phyloP scores from a whole-genome alignment of 2,329 filamentous ascomycete species.

The Diaporthe citri region DNA sequence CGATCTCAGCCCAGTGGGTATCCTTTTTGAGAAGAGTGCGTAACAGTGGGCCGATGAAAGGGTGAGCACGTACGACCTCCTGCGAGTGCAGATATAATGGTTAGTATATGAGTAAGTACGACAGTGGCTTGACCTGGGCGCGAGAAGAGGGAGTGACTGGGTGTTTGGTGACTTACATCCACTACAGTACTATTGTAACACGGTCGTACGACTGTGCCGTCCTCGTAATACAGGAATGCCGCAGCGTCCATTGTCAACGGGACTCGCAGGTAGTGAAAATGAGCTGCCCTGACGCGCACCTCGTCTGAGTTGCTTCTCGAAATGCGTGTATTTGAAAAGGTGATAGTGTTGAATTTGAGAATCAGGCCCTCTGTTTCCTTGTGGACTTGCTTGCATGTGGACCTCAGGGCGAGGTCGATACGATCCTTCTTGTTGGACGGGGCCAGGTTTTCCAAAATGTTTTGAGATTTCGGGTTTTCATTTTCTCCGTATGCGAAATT shows the following conservation, averaged over 20 bases:
- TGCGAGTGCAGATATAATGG: not conserved
- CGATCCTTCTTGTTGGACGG: not conserved
- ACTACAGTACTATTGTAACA: not conserved
- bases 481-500: not conserved
- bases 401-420: not conserved
- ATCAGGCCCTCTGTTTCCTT: not conserved
- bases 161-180: not conserved
- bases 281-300: conserved; percentile 11
- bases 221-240: not conserved
- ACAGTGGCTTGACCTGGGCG: not conserved
- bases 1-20: not conserved
- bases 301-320: not conserved
- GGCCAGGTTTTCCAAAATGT: not conserved
- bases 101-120: not conserved
- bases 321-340: not conserved
- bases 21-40: conserved; percentile 1
- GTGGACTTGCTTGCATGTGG: not conserved
- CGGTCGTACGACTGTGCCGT: not conserved
- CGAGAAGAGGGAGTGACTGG: not conserved
- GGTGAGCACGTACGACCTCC: not conserved
- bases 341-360: not conserved
- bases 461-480: not conserved
- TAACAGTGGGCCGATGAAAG: not conserved
- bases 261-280: not conserved
- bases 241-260: conserved; percentile 4